phyloP scores from a whole-genome alignment of 2,329 filamentous ascomycete genomes.

The Talaromyces sp. region DNA sequence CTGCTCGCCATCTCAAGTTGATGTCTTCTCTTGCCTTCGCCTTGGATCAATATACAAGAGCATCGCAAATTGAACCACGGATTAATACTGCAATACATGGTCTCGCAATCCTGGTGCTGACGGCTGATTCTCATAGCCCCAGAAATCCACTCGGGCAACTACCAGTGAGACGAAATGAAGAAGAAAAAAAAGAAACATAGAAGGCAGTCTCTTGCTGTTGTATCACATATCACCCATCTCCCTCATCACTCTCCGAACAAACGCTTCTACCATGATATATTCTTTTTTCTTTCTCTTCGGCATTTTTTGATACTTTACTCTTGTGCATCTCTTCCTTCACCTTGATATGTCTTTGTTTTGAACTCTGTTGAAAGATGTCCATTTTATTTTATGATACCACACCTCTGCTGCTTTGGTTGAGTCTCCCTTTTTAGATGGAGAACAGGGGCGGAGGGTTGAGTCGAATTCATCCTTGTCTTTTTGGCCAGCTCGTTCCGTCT shows the following conservation, averaged over 20 bases:
- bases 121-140: constrained; percentile 26
- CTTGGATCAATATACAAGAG: constrained; percentile 18
- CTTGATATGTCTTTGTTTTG: constrained; percentile 12
- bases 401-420: constrained; percentile 8
- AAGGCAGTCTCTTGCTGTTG: background rate
- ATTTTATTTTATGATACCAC: constrained; percentile 18
- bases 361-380: constrained; percentile 23
- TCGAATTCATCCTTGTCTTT: background rate
- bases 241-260: background rate
- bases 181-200: constrained; percentile 6
- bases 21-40: constrained; percentile 17
- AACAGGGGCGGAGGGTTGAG: background rate
- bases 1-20: constrained; percentile 20
- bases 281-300: background rate
- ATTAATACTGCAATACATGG: constrained; percentile 19
- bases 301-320: background rate
- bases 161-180: constrained; percentile 23
- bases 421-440: constrained; percentile 1
- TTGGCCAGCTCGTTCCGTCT: background rate
- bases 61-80: constrained; percentile 20
- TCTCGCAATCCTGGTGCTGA: constrained; percentile 27
- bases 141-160: constrained; percentile 29
- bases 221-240: background rate
- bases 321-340: background rate
- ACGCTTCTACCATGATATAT: background rate